Conservation (phyloP, 345 rosid species). For the Atalantia buxifolia region DNA sequence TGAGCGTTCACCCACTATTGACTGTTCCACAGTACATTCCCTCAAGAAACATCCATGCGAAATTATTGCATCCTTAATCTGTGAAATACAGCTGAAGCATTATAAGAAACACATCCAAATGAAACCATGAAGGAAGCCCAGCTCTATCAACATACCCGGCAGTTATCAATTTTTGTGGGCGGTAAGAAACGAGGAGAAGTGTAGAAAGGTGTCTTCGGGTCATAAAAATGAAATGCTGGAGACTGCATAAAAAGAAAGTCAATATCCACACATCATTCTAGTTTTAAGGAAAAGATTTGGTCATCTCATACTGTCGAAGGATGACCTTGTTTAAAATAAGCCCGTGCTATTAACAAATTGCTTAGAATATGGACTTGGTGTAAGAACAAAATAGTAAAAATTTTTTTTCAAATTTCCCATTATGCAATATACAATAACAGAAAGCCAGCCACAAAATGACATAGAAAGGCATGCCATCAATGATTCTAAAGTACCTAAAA, state of each 20-base stretch:
- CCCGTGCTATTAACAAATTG: neutral
- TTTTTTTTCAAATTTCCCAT: neutral
- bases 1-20: constrained; percentile 88
- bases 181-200: constrained; percentile 91
- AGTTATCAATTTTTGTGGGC: constrained; percentile 83
- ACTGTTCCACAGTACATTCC: constrained; percentile 69
- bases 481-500: neutral
- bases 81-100: constrained; percentile 15
- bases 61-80: constrained; percentile 80
- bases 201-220: constrained; percentile 82
- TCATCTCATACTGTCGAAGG: neutral
- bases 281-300: neutral
- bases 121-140: constrained; percentile 4
- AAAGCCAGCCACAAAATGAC: neutral
- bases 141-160: constrained; percentile 47
- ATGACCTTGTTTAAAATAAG: neutral
- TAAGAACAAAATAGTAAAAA: neutral
- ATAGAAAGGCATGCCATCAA: neutral
- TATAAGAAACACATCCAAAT: constrained; percentile 14
- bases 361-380: neutral
- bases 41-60: constrained; percentile 97
- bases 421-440: neutral
- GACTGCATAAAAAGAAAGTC: constrained; percentile 33
- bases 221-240: constrained; percentile 84
- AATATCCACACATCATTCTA: neutral